Evolutionary conservation across 1,139 yeast genomes (phyloP), one percentile per base, ranked within the genome.

Genomic region (Candida anutae): DNA sequence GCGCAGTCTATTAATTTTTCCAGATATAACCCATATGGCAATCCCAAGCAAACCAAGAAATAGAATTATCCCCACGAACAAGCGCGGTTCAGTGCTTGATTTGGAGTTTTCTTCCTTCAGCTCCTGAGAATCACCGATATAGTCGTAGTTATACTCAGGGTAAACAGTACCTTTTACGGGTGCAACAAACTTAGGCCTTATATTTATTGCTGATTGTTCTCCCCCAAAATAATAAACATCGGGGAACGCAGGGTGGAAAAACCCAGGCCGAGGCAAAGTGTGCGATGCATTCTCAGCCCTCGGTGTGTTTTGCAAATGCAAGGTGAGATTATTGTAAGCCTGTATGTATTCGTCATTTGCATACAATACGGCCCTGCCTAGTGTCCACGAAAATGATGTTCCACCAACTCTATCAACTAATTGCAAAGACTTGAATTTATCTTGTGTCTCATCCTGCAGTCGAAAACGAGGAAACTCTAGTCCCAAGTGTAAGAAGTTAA

Each of bases 331-430:
- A 30, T 55, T 54, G 37, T 36, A 59, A 3, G 69, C 67, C 32
- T 58, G 63, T 9, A 53, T 46, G 31, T 61, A 63, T 36, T 62
- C 70, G 35, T 62, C 70, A 37, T 61, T 64, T 25, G 69, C 61
- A 45, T 83, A 83, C 16, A 84, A 49, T 4, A 83, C 50, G 3
- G 93, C 94, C 29, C 88, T 62, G 2, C 94, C 95, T 26, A 83
- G 55, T 1, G 94, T 82, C 95, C 95, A 84, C 1, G 90, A 73
- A 35, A 81, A 78, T 22, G 77, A 74, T 2, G 72, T 60, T 0
- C 83, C 85, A 23, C 74, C 74, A 27, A 82, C 58, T 29, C 67
- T 62, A 35, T 79, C 82, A 13, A 77, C 75, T 13, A 81, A 61
- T 34, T 70, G 74, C 33, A 83, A 65, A 0, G 81, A 63, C 30